phyloP scores from a whole-genome alignment of 805 yeast genomes.

The Metschnikowia drakensbergensis region DNA sequence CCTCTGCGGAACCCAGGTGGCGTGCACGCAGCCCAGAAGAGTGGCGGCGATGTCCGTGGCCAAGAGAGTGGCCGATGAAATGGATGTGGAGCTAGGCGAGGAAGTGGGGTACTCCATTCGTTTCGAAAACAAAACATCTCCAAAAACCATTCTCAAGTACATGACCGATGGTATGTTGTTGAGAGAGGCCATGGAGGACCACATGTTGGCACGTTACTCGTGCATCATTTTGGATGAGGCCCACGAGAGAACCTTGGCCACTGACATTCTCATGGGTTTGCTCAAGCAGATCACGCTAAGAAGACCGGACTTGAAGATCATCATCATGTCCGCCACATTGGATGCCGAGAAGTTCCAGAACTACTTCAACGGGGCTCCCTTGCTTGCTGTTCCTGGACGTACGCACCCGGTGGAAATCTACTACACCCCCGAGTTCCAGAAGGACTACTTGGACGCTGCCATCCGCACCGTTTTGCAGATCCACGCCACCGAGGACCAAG shows the following conservation, averaged over 20 bases:
- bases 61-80: conserved; percentile 93
- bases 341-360: conserved; percentile 94
- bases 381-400: conserved; percentile 96
- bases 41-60: conserved; percentile 99
- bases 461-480: conserved; percentile 93
- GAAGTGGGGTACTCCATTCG: conserved; percentile 96
- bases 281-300: conserved; percentile 75
- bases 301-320: conserved; percentile 85
- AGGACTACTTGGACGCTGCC: conserved; percentile 92
- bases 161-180: conserved; percentile 99
- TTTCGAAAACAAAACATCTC: conserved; percentile 83
- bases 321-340: conserved; percentile 95
- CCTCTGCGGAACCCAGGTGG: conserved; percentile 75
- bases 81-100: conserved; percentile 89
- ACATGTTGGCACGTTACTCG: conserved; percentile 70
- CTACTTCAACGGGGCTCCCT: conserved; percentile 88
- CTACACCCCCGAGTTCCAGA: conserved; percentile 94
- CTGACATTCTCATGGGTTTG: conserved; percentile 95
- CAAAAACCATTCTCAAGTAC: conserved; percentile 81
- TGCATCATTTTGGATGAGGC: conserved; percentile 96
- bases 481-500: conserved; percentile 93
- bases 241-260: conserved; percentile 94
- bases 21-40: conserved; percentile 96
- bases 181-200: conserved; percentile 97
- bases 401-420: conserved; percentile 96